These are phyloP conservation scores for Diospyros kaki DNA, from an alignment of 148 eudicot species.

Conservation along the genomic window DNA sequence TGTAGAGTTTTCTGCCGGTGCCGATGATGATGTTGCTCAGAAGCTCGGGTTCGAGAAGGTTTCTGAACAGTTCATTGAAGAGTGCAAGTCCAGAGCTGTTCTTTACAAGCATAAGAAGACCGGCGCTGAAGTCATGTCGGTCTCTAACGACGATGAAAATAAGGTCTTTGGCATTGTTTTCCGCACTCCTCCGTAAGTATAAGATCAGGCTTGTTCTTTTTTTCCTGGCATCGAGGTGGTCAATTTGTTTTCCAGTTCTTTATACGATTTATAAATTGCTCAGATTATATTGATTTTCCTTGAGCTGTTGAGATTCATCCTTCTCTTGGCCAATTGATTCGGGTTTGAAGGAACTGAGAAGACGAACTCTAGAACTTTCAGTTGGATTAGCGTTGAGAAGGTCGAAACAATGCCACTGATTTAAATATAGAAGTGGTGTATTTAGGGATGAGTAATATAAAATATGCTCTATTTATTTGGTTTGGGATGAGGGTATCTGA, in stretches of 20 bases:
- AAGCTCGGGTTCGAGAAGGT: conserved; percentile 89
- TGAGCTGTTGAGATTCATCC: neutral
- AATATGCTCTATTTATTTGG: neutral
- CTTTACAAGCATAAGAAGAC: conserved; percentile 82
- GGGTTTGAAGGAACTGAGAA: neutral
- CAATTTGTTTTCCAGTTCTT: neutral
- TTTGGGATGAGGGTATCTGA: neutral
- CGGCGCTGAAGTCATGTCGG: conserved; percentile 86
- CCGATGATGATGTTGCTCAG: conserved; percentile 55
- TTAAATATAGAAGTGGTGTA: neutral
- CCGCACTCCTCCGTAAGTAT: conserved; percentile 96
- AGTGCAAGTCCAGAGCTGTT: conserved; percentile 89
- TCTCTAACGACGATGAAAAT: conserved; percentile 91
- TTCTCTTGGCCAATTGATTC: neutral
- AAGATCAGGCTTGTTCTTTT: neutral
- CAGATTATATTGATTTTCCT: neutral
- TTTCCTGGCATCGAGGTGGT: neutral
- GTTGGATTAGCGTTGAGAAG: neutral
- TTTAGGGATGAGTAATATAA: neutral
- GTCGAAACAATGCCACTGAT: neutral
- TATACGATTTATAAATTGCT: neutral
- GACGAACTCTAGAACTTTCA: neutral
- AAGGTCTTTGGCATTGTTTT: conserved; percentile 91
- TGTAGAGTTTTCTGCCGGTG: conserved; percentile 34
- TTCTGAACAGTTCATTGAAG: conserved; percentile 76